These are phyloP conservation scores for Catharanthus roseus DNA, from an alignment of 257 asterid species.

Conservation along the genomic window DNA sequence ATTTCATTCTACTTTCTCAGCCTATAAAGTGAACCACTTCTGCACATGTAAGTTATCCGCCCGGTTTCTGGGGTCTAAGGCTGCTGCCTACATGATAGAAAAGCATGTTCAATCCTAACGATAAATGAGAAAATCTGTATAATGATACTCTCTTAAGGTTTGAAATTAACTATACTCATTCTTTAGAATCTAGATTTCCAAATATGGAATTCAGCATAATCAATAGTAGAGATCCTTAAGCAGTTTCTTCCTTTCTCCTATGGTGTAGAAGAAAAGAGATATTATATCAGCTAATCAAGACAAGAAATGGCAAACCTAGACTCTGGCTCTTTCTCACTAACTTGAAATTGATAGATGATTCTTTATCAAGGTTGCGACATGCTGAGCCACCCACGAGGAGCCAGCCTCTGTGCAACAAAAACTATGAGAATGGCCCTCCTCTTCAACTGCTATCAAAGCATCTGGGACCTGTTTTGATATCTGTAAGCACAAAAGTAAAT, in stretches of 20 bases:
- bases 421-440: conserved; percentile 63
- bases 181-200: neutral
- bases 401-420: conserved; percentile 85
- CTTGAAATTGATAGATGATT: conserved; percentile 14
- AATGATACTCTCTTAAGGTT: too few relatives aligned
- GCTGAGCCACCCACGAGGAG: conserved; percentile 67
- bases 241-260: too few relatives aligned
- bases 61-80: too few relatives aligned
- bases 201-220: neutral
- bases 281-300: neutral
- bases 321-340: conserved; percentile 1
- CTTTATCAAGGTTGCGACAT: conserved; percentile 51
- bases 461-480: conserved; percentile 49
- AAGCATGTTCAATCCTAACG: too few relatives aligned
- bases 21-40: too few relatives aligned
- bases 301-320: neutral
- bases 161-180: too few relatives aligned
- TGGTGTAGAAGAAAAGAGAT: neutral
- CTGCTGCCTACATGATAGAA: too few relatives aligned
- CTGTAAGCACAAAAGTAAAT: conserved; percentile 25
- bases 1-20: too few relatives aligned
- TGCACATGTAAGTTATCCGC: too few relatives aligned
- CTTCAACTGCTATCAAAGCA: conserved; percentile 43
- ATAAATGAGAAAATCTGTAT: too few relatives aligned
- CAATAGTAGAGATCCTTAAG: neutral